Conservation (phyloP, 2,329 filamentous ascomycete genomes). For the Chalara sp. region DNA sequence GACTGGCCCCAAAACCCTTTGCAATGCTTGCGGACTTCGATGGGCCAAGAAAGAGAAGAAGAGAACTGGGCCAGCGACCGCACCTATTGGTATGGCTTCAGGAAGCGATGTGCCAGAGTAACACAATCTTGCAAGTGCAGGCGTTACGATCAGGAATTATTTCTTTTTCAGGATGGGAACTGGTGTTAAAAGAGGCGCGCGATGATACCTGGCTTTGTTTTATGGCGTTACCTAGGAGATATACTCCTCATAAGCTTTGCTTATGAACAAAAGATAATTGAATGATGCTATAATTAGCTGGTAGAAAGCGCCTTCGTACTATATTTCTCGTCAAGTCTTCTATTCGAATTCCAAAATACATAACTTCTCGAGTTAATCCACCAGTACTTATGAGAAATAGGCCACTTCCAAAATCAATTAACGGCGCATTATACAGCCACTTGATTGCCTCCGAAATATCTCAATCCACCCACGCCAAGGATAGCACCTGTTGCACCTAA, state of each 20-base stretch:
- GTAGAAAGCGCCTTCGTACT: too few species aligned
- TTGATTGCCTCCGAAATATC: too few species aligned
- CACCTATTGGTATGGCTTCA: background rate
- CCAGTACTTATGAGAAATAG: too few species aligned
- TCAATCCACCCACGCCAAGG: too few species aligned
- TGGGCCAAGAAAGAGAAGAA: constrained; percentile 84
- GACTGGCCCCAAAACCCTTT: constrained; percentile 86
- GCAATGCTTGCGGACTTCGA: constrained; percentile 82
- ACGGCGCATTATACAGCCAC: too few species aligned
- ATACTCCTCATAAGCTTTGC: background rate
- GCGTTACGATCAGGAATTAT: background rate
- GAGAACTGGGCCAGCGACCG: constrained; percentile 17
- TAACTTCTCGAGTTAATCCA: too few species aligned
- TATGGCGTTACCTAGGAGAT: background rate
- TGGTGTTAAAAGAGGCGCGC: too few species aligned
- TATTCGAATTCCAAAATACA: too few species aligned
- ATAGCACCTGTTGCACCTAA: background rate
- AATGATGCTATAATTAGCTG: background rate
- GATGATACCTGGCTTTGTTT: background rate
- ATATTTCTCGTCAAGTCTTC: too few species aligned
- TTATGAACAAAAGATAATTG: background rate
- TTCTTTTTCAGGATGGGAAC: too few species aligned
- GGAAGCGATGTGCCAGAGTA: background rate
- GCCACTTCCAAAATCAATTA: too few species aligned
- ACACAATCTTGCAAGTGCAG: background rate